These are phyloP conservation scores for Trichoderma pleuroti DNA, from an alignment of 2,329 filamentous ascomycete species.

Conservation along the genomic window DNA sequence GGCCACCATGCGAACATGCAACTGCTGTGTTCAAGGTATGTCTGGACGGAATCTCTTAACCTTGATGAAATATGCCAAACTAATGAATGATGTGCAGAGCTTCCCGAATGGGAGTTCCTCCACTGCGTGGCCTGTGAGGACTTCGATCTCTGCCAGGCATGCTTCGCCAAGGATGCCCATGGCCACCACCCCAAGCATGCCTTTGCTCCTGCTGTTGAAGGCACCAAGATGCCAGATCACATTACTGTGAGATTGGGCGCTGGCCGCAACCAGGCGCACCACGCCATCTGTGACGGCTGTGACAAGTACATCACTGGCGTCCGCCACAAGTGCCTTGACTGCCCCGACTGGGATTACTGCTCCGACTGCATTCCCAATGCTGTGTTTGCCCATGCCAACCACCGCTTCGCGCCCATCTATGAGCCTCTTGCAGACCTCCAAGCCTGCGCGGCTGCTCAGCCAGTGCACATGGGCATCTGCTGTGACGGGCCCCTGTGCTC, in stretches of 20 bases:
- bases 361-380: slow-evolving; percentile 67
- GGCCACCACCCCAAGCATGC: slow-evolving; percentile 87
- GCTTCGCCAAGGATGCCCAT: slow-evolving; percentile 72
- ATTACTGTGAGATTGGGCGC: slow-evolving; percentile 68
- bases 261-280: slow-evolving; percentile 77
- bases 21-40: slow-evolving; percentile 53
- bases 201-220: slow-evolving; percentile 66
- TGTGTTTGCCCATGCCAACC: slow-evolving; percentile 67
- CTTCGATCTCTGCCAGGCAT: slow-evolving; percentile 84
- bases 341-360: slow-evolving; percentile 98
- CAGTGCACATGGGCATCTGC: slow-evolving; percentile 78
- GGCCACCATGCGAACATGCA: slow-evolving; percentile 61
- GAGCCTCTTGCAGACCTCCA: slow-evolving; percentile 53
- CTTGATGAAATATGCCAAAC: slow-evolving; percentile 31
- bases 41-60: background rate
- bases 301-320: slow-evolving; percentile 81
- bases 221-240: slow-evolving; percentile 57
- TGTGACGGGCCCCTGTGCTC: slow-evolving; percentile 91
- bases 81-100: slow-evolving; percentile 43
- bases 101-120: slow-evolving; percentile 75
- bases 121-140: slow-evolving; percentile 84
- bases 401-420: slow-evolving; percentile 87
- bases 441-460: slow-evolving; percentile 24
- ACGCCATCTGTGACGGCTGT: slow-evolving; percentile 92
- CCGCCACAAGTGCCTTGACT: slow-evolving; percentile 94